These are phyloP conservation scores for Termitomyces sp. DNA, from an alignment of 768 basidiomycete species.

Conservation along the genomic window DNA sequence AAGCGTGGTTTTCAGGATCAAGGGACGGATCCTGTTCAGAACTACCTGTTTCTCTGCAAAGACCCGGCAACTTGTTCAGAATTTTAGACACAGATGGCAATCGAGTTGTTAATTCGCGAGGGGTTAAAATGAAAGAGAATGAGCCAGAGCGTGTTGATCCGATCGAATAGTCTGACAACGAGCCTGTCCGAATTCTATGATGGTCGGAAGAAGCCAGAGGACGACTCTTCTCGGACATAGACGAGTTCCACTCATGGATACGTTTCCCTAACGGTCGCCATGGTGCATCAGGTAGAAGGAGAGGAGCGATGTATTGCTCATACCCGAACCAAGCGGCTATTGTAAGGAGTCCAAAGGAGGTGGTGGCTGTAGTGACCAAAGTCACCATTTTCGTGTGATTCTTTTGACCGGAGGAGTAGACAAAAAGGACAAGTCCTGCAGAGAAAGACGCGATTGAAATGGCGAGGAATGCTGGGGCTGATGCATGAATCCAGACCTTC, in stretches of 20 bases:
- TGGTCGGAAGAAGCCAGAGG: background rate
- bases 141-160: background rate
- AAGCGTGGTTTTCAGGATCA: background rate
- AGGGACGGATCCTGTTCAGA: background rate
- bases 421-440: conserved; percentile 13
- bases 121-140: conserved; percentile 3
- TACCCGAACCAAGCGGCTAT: conserved; percentile 13
- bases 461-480: conserved; percentile 13
- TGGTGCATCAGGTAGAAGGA: conserved; percentile 3
- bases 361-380: conserved; percentile 8
- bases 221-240: background rate
- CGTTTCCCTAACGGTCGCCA: background rate
- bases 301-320: conserved; percentile 14
- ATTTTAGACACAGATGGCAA: background rate
- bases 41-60: background rate
- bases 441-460: conserved; percentile 15
- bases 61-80: background rate
- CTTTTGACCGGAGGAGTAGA: conserved; percentile 9
- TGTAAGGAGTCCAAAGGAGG: conserved; percentile 12
- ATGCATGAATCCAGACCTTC: conserved; percentile 16
- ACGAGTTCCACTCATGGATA: conserved; percentile 2
- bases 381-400: conserved; percentile 13
- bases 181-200: conserved; percentile 1
- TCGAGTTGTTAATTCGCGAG: background rate
- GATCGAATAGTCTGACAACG: conserved; percentile 3